These are phyloP conservation scores for Leccinum fuscescens DNA, from an alignment of 1,284 basidiomycete species.

Conservation along the genomic window DNA sequence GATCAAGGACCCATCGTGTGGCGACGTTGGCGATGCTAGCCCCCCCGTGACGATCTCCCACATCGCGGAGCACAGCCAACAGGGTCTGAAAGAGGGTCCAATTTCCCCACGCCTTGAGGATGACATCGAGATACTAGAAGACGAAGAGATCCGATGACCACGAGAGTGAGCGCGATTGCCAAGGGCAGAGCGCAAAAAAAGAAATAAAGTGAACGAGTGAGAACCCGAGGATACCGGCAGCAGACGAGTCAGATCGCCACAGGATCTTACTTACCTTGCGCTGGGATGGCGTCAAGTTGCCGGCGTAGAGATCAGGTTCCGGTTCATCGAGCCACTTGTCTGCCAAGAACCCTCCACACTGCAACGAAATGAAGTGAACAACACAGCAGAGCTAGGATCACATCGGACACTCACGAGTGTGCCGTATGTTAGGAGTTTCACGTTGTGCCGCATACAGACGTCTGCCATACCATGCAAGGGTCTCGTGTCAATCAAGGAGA, in stretches of 20 bases:
- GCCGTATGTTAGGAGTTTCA: slow-evolving; percentile 80
- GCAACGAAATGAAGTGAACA: slow-evolving; percentile 9
- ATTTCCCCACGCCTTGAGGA: slow-evolving; percentile 71
- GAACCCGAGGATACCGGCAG: not conserved
- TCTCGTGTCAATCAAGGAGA: slow-evolving; percentile 76
- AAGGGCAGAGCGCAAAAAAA: not conserved
- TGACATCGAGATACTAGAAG: slow-evolving; percentile 76
- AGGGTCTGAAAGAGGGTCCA: slow-evolving; percentile 75
- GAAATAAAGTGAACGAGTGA: not conserved
- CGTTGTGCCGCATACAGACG: slow-evolving; percentile 67
- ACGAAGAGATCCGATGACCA: not conserved
- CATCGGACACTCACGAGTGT: slow-evolving; percentile 54
- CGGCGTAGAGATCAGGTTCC: slow-evolving; percentile 70
- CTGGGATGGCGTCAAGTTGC: slow-evolving; percentile 68
- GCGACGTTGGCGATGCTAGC: slow-evolving; percentile 75
- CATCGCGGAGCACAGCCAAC: slow-evolving; percentile 53
- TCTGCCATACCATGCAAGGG: slow-evolving; percentile 74
- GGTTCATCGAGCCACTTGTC: slow-evolving; percentile 69
- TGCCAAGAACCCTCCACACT: slow-evolving; percentile 82
- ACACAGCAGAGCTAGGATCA: slow-evolving; percentile 1
- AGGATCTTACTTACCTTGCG: slow-evolving; percentile 55
- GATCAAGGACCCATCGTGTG: slow-evolving; percentile 79
- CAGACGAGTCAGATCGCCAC: not conserved
- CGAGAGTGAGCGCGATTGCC: not conserved
- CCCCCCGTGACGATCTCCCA: slow-evolving; percentile 67